Base-by-base conservation (phyloP, 1,284 basidiomycete genomes). In the Spongispora temasekensis region DNA sequence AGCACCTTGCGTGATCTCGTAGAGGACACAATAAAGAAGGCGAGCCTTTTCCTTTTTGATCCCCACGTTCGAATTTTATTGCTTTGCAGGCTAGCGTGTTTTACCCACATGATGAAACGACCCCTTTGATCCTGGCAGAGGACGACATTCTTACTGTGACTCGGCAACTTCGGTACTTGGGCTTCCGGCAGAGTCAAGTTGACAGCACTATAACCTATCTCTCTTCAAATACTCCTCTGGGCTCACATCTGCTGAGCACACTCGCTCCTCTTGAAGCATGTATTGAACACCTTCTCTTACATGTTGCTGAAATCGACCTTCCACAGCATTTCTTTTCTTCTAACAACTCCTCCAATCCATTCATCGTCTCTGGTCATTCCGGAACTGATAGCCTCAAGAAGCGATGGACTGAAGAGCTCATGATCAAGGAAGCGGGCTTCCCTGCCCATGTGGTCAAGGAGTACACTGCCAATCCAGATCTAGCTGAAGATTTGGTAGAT, bases 361-460 rank as follows among this genome's bases (percentile, higher is more conserved):
- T 91, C 68, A 78, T 90, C 54, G 88, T 80, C 34, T 84, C 82
- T 27, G 79, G 78, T 25, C 86, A 90, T 71, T 78, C 84, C 28
- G 87, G 88, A 1, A 75, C 75, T 19, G 83, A 85, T 34, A 85
- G 89, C 60, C 74, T 97, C 21, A 89, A 88, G 63, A 82, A 79
- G 58, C 83, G 91, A 17, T 98, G 96, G 96, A 77, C 91, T 2
- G 85, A 90, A 63, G 93, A 97, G 57, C 87, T 89, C 68, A 86
- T 93, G 3, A 82, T 90, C 58, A 94, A 94, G 70, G 85, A 91
- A 69, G 92, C 90, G 46, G 95, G 95, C 3, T 95, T 90, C 78
- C 95, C 95, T 8, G 76, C 83, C 2, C 85, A 89, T 61, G 79
- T 84, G 10, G 91, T 95, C 17, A 86, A 85, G 67, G 78, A 81